Percentiles rank a stretch among this genome's conserved stretches.
These are phyloP conservation scores for Immersiella caudata DNA, from an alignment of 495 filamentous ascomycete species.

Conservation along the genomic window DNA sequence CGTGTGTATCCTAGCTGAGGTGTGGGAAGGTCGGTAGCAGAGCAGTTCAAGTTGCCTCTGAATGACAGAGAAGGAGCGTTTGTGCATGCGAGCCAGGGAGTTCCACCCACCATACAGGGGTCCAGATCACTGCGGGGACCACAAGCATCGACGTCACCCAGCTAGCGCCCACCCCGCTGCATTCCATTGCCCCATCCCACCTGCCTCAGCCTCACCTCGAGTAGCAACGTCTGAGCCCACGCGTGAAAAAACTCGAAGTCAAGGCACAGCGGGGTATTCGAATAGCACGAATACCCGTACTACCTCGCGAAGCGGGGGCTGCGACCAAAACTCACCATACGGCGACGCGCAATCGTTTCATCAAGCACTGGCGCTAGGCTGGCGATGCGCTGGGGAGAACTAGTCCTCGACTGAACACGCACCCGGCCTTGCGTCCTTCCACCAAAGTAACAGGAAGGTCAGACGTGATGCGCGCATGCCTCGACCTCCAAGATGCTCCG, in stretches of 20 bases:
- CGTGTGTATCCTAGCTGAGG: no score
- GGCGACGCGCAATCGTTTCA: neutral
- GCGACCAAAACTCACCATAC: neutral
- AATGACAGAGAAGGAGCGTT: neutral
- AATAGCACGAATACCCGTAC: neutral
- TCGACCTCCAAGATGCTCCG: constrained; percentile 65
- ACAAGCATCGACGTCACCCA: constrained; percentile 10
- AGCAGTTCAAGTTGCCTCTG: no score
- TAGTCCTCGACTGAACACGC: neutral
- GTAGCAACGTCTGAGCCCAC: neutral
- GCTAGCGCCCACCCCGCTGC: neutral
- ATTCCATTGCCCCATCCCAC: neutral
- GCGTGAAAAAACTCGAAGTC: neutral
- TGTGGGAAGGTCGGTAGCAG: no score
- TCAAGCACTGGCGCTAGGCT: neutral
- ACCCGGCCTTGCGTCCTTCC: neutral
- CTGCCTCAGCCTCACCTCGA: neutral
- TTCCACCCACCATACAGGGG: neutral
- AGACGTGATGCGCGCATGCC: constrained; percentile 16
- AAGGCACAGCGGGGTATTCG: neutral
- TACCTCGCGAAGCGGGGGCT: neutral
- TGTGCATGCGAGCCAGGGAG: neutral
- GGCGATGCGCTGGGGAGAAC: neutral
- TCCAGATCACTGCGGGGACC: neutral
- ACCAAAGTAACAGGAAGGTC: neutral